These are phyloP conservation scores for Arxiozyma telluris DNA, from an alignment of 1,139 yeast species.

Conservation along the genomic window DNA sequence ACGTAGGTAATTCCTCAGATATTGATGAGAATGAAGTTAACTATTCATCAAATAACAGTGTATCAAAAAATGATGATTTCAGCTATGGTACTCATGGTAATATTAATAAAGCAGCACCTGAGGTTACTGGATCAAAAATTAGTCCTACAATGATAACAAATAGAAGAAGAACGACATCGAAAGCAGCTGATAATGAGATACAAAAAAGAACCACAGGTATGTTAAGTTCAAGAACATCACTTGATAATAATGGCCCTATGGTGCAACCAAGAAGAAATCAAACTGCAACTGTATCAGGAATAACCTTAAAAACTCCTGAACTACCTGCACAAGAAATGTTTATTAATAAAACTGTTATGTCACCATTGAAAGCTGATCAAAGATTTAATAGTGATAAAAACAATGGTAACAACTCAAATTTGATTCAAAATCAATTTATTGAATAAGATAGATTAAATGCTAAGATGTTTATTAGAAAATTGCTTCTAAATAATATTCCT, in stretches of 20 bases:
- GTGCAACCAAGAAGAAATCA: background rate
- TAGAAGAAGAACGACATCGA: conserved; percentile 23
- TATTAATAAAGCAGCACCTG: background rate
- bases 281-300: background rate
- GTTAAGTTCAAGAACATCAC: background rate
- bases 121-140: background rate
- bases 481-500: background rate
- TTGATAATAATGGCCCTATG: background rate
- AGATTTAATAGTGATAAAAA: background rate
- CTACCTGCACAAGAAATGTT: conserved; percentile 27
- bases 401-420: background rate
- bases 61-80: background rate
- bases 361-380: background rate
- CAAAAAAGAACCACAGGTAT: background rate
- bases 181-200: background rate
- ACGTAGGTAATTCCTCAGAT: conserved; percentile 18
- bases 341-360: conserved; percentile 14
- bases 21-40: conserved; percentile 9
- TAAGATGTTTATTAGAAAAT: background rate
- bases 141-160: conserved; percentile 28
- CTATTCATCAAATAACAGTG: background rate
- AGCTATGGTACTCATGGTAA: background rate
- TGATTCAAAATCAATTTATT: background rate
- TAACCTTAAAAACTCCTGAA: conserved; percentile 11
- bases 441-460: background rate